Evolutionary conservation across 2,329 filamentous ascomycete genomes (phyloP), one percentile per base, ranked within the genome.

Genomic region (Monascus ruber): DNA sequence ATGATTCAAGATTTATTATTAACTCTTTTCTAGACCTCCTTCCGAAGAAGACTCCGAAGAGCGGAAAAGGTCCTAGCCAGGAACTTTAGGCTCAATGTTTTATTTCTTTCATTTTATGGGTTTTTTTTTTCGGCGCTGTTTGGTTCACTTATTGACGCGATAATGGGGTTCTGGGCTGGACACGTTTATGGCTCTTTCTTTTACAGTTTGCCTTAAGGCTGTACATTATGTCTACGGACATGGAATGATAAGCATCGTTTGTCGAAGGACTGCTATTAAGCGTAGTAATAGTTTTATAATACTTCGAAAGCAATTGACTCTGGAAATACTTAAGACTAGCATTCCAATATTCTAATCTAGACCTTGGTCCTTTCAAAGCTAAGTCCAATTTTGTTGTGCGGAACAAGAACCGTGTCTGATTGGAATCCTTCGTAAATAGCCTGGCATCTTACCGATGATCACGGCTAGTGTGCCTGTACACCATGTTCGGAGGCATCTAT

Each of bases 31-130:
- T 60, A 94, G 89, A 98, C 74, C 83, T 98, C 49, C 81, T 98
- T 52, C 91, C 91, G 64, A 96, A 98, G 87, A 96, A 96, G 85
- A 94, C 91, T 42, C 77, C 81, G 67, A 95, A 96, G 84, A 75
- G 76, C 65, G 85, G 84, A 72, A 94, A 94, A 81, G 82, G 79
- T 65, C 75, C 79, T 58, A 94, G 86, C 74, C 87, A 94, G 73
- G 88, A 95, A 76, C 77, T 96, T 73, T 96, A 86, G 77, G 72
- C 60, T 58, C 6, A 6, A 2, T 29, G 6, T 10, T 29, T 29
- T 29, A 6, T 29, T 29, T 10, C 10, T 58, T 58, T 47, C 45
- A 58, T 68, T 72, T 70, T 68, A 66, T 68, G 72, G 63, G 63
- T 60, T 58, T 63, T 63, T 72, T 80, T 76, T 78, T 79, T 81